Conservation (phyloP, 345 rosid species). For the Arabidopsis arenosa region DNA sequence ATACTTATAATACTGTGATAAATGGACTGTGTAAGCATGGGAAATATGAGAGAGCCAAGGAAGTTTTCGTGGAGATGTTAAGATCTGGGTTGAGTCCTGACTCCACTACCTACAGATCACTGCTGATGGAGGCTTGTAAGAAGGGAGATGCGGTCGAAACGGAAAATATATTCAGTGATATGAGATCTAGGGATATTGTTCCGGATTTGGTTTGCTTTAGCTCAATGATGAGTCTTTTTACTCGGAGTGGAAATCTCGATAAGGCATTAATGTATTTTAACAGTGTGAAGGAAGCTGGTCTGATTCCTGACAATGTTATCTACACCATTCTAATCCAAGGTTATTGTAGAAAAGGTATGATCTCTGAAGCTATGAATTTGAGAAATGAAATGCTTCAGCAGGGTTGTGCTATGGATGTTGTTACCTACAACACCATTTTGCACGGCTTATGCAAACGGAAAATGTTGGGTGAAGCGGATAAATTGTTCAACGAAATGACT, state of each 20-base stretch:
- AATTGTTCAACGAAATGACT: constrained; percentile 66
- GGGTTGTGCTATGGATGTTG: constrained; percentile 76
- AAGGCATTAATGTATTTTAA: constrained; percentile 59
- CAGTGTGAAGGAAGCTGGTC: constrained; percentile 57
- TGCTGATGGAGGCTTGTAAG: constrained; percentile 73
- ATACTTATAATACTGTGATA: constrained; percentile 68
- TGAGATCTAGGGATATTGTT: constrained; percentile 52
- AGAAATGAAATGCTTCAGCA: constrained; percentile 72
- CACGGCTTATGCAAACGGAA: constrained; percentile 76
- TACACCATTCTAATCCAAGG: constrained; percentile 83
- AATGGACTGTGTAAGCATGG: constrained; percentile 71
- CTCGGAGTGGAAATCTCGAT: constrained; percentile 58
- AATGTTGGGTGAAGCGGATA: constrained; percentile 71
- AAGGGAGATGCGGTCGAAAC: constrained; percentile 57
- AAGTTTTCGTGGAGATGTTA: constrained; percentile 64
- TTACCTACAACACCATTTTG: constrained; percentile 73
- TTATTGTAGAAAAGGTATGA: constrained; percentile 61
- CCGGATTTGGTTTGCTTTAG: constrained; percentile 80
- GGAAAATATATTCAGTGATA: constrained; percentile 58
- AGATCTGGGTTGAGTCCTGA: constrained; percentile 65
- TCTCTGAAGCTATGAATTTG: constrained; percentile 63
- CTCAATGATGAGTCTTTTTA: constrained; percentile 57
- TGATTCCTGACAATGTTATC: constrained; percentile 69
- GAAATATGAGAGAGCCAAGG: constrained; percentile 60
- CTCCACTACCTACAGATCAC: constrained; percentile 64